Percentiles rank a stretch among this genome's conserved stretches.
These are phyloP conservation scores for Auxenochlorella pyrenoidosa DNA, from an alignment of 139 green algal genomes.

Conservation along the genomic window DNA sequence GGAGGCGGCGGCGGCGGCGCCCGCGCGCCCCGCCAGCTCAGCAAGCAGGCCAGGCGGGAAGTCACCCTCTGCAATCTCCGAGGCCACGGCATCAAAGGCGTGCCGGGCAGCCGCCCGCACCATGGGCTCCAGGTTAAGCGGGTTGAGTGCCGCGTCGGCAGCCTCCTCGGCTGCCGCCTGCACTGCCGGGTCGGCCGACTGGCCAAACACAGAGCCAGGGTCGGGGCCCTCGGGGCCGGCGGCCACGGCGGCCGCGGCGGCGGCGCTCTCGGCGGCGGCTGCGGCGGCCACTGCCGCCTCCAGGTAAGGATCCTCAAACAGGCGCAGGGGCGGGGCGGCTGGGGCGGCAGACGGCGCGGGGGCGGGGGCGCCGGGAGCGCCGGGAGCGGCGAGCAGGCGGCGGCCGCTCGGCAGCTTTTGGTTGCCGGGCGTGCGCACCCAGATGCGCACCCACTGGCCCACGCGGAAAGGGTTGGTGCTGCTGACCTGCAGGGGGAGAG, in stretches of 20 bases:
- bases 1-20: background rate
- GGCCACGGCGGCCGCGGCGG: background rate
- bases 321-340: background rate
- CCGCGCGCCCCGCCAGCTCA: background rate
- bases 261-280: background rate
- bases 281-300: constrained; percentile 11
- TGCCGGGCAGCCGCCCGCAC: constrained; percentile 10
- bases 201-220: background rate
- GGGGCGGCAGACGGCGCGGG: background rate
- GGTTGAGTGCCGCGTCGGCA: background rate
- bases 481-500: background rate
- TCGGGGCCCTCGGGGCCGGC: background rate
- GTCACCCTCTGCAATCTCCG: constrained; percentile 8
- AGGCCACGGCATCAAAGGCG: background rate
- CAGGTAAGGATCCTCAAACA: constrained; percentile 10
- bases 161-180: background rate
- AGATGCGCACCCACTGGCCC: constrained; percentile 27
- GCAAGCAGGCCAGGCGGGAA: constrained; percentile 7
- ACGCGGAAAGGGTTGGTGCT: constrained; percentile 13
- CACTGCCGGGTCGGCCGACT: background rate
- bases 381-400: background rate
- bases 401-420: background rate
- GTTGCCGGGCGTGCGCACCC: constrained; percentile 26
- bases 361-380: background rate
- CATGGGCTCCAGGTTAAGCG: constrained; percentile 2